Base-by-base conservation (phyloP, 495 filamentous ascomycete species). In the Durotheca rogersii region DNA sequence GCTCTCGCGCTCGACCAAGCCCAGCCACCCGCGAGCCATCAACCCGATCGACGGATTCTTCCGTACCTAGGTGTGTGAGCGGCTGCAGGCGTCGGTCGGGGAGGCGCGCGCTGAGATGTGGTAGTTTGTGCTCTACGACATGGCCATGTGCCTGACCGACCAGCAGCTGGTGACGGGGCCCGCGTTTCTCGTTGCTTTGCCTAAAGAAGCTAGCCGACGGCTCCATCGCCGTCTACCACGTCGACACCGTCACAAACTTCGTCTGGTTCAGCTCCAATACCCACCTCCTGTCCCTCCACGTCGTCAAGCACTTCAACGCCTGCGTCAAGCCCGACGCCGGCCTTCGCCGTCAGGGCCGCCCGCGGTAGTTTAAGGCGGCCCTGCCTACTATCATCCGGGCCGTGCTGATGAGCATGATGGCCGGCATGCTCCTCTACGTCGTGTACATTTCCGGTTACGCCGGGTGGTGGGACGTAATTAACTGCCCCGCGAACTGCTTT, bases 241-340 rank as follows among this genome's bases (percentile, higher is more conserved):
- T 46, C 4, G 14, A 49, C 2, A 42, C 14, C 17, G 39, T 29
- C 6, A 47, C 33, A 17, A 62, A 67, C 30, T 29, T 69, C 7
- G 67, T 55, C 1, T 69, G 62, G 62, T 64, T 67, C 35, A 55
- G 60, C n/a, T 52, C 58, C 18, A 58, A 50, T n/a, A 58, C 58
- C 4, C 64, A 68, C 29, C 36, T 67, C 4, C 30, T 46, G n/a
- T 52, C 64, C 0, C 15, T 68, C 6, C n/a, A 11, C 1, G 44
- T 63, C 9, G 41, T 63, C 6, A 18, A 18, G 5, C 9, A 12
- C 9, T 49, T 48, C 39, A 21, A 29, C 18, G 18, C 5, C 9
- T 25, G 39, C 21, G 39, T 15, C 7, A 42, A 42, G 21, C 39
- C 18, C n/a, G 5, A 11, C 5, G 10, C 17, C 2, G 18, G 10